Evolutionary conservation across 495 filamentous ascomycete species (phyloP).

Genomic region (Pseudevernia furfuracea): DNA sequence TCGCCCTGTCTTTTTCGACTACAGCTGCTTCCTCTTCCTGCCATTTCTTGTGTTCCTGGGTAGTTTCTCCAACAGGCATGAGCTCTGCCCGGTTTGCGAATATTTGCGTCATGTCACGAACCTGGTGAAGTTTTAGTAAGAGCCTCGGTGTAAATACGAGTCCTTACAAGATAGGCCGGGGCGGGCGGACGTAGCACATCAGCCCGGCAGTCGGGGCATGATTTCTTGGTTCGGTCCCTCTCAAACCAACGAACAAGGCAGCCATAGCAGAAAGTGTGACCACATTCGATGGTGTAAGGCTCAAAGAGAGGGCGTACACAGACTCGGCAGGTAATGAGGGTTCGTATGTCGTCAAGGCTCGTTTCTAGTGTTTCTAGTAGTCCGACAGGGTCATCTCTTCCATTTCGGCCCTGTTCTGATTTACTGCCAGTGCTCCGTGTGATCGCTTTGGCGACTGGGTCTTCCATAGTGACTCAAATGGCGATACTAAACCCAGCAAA

Average conservation of each 20-base stretch:
- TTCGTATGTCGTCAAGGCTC: constrained; percentile 44
- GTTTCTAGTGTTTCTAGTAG: constrained; percentile 43
- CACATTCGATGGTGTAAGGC: constrained; percentile 62
- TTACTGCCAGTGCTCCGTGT: not conserved
- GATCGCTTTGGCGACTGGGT: not conserved
- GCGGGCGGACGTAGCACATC: constrained; percentile 52
- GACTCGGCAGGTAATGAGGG: constrained; percentile 56
- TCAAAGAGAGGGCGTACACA: constrained; percentile 65
- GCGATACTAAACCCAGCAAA: not conserved
- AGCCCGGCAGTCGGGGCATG: constrained; percentile 64
- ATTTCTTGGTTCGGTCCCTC: constrained; percentile 52
- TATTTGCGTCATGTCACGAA: constrained; percentile 59
- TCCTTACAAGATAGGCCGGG: constrained; percentile 60
- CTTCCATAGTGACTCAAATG: not conserved
- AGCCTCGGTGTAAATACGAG: not conserved
- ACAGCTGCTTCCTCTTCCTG: constrained; percentile 49
- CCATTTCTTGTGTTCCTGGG: constrained; percentile 50
- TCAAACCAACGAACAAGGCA: constrained; percentile 62
- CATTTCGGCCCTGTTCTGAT: not conserved
- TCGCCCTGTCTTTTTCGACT: constrained; percentile 46
- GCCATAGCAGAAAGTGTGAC: constrained; percentile 70
- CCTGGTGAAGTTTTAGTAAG: constrained; percentile 35
- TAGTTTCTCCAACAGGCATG: constrained; percentile 54
- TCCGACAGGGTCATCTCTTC: constrained; percentile 17
- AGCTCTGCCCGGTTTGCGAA: constrained; percentile 59